Base-by-base conservation (phyloP, 2,329 filamentous ascomycete genomes). In the Neopestalotiopsis rosae region DNA sequence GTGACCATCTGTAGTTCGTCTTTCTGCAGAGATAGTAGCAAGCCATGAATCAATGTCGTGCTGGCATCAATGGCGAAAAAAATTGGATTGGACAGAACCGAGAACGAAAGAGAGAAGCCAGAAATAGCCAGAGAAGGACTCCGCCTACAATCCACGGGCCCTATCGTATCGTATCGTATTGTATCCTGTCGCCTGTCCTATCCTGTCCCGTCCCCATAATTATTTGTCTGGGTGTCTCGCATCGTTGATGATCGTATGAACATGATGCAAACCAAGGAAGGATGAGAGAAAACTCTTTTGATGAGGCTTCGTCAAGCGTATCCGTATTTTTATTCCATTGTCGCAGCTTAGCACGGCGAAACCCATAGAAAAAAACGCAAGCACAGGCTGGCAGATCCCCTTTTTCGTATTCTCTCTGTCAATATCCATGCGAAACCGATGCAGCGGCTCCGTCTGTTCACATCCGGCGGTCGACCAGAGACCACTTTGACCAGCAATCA, bases 231-330 rank as follows among this genome's bases (percentile, higher is more conserved):
- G 20, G n/a, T 52, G 24, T n/a, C 9, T 52, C 45, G 45, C 45
- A 52, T 52, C n/a, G 6, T 52, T 17, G 14, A 38, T 17, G 14
- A 38, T 38, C 34, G 34, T 38, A 38, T 52, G 45, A n/a, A 52
- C 17, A 52, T 52, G 45, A 52, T 52, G 45, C 45, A 52, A 38
- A 52, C 45, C 45, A 52, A 20, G 45, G 17, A 52, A 52, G 17
- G 17, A 52, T n/a, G 20, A 10, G 20, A 49, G 45, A 52, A 52
- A 52, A 52, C 45, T 52, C 45, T 52, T 52, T 52, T 52, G 45
- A 52, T 52, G 45, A 52, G 45, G 45, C 45, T 52, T 52, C 45
- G 45, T 52, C 45, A 52, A 52, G 45, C 24, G 24, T 52, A 52
- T 52, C 45, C 45, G 45, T 52, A 52, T 52, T 52, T 49, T 52